Base-by-base conservation (phyloP, 106 monocot species). In the Allium fistulosum region DNA sequence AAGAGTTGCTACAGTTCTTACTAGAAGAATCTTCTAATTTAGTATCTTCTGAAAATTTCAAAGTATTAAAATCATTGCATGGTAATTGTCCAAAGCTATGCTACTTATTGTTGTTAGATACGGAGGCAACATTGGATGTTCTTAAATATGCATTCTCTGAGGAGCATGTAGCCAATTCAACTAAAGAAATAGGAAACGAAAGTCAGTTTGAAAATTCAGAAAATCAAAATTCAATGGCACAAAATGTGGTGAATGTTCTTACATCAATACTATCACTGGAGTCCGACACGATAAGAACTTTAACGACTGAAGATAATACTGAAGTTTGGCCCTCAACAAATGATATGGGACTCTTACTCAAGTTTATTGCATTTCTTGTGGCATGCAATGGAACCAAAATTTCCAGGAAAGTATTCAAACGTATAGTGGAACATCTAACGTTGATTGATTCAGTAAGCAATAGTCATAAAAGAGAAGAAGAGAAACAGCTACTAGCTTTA, bases 51-150 rank as follows among this genome's bases (percentile, higher is more conserved):
- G 57, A 70, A 80, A 73, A 82, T 10, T 62, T 72, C 28, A 77
- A 76, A 77, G 80, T 50, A 57, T 79, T 93, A 58, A 86, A 74
- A 60, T 76, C 87, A 22, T 85, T 73, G 22, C 75, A 75, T 78
- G 83, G 71, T 58, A 68, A 59, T 67, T 90, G 82, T 71, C 84
- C 89, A 70, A 93, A 99, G 48, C 71, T 99, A 48, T 93, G 82
- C 47, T 76, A 85, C 79, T 79, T 99, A 10, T 72, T 99, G 45
- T 87, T 76, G 77, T 77, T 92, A 59, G 92, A 90, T 57, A 76
- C 84, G 59, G 97, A 89, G 75, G 86, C 92, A 61, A 79, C 99
- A 72, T 77, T 99, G 67, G 90, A 99, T 72, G 93, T 87, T 65
- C 49, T 99, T 17, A 81, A 66, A 75, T 79, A 73, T 86, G 89